A percentile compares a stretch with the other conserved stretches of the same genome.
These are phyloP conservation scores for Cercospora sesami DNA, from an alignment of 2,329 filamentous ascomycete species.

Conservation along the genomic window DNA sequence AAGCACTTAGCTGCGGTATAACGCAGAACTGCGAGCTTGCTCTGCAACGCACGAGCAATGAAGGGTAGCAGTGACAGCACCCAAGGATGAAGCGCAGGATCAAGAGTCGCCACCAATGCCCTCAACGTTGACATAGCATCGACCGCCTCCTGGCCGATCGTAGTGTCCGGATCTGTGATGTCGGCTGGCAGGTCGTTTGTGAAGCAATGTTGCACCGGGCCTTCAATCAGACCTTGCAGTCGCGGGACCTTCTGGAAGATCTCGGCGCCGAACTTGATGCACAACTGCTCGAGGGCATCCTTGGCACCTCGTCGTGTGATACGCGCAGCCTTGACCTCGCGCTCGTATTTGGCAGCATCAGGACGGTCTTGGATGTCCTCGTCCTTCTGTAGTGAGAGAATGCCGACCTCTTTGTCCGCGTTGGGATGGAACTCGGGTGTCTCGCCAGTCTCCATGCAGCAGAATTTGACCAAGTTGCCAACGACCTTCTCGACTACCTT, in stretches of 20 bases:
- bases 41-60: slow-evolving; percentile 84
- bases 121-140: slow-evolving; percentile 91
- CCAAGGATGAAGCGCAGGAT: slow-evolving; percentile 72
- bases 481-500: slow-evolving; percentile 95
- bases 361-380: slow-evolving; percentile 92
- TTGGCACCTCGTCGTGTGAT: slow-evolving; percentile 92
- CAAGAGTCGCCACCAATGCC: slow-evolving; percentile 86
- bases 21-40: slow-evolving; percentile 83
- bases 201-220: slow-evolving; percentile 74
- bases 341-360: slow-evolving; percentile 85
- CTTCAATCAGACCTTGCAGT: slow-evolving; percentile 76
- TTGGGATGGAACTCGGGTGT: slow-evolving; percentile 93
- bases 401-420: slow-evolving; percentile 71
- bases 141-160: slow-evolving; percentile 86
- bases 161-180: slow-evolving; percentile 70
- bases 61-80: slow-evolving; percentile 80
- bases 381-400: slow-evolving; percentile 93
- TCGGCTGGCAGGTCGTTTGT: slow-evolving; percentile 65
- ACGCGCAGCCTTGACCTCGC: slow-evolving; percentile 82
- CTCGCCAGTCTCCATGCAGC: slow-evolving; percentile 94
- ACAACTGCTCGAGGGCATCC: slow-evolving; percentile 86
- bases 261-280: slow-evolving; percentile 72
- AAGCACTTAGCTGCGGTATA: slow-evolving; percentile 98
- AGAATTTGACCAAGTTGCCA: slow-evolving; percentile 93
- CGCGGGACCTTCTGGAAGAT: slow-evolving; percentile 84